These are phyloP conservation scores for Chamaecrista fasciculata DNA, from an alignment of 306 rosid species.

Conservation along the genomic window DNA sequence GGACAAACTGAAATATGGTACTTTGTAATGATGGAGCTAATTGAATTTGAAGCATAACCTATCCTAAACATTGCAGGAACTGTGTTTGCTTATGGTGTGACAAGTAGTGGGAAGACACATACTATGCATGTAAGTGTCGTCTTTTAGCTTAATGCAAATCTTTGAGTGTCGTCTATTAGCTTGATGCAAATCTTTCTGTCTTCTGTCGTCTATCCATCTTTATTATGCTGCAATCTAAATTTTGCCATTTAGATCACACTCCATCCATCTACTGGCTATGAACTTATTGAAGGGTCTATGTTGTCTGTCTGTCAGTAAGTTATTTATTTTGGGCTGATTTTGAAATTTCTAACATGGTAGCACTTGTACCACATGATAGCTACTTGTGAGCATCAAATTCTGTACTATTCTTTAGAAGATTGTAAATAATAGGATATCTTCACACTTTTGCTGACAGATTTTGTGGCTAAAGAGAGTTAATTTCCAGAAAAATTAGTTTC, in stretches of 20 bases:
- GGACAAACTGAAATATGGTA: constrained; percentile 18
- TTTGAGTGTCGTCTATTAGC: constrained; percentile 15
- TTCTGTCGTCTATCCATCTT: background rate
- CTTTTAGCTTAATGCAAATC: constrained; percentile 5
- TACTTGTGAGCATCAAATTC: background rate
- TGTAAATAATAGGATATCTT: background rate
- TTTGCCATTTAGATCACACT: background rate
- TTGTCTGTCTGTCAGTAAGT: constrained; percentile 5
- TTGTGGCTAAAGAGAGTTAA: background rate
- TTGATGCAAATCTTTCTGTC: constrained; percentile 1
- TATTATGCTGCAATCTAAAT: constrained; percentile 16
- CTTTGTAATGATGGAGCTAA: constrained; percentile 7
- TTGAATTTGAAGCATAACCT: constrained; percentile 31
- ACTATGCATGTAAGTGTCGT: constrained; percentile 93
- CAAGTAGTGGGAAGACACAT: constrained; percentile 99
- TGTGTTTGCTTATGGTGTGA: constrained; percentile 98
- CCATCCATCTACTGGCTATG: background rate
- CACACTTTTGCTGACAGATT: background rate
- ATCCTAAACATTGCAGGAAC: constrained; percentile 65
- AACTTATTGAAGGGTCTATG: background rate
- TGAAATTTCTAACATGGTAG: background rate
- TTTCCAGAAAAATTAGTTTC: background rate
- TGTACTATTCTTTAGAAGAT: background rate
- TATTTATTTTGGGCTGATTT: constrained; percentile 5
- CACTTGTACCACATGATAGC: constrained; percentile 1